Evolutionary conservation across 1,284 basidiomycete species (phyloP).

Genomic region (Sparassis latifolia): DNA sequence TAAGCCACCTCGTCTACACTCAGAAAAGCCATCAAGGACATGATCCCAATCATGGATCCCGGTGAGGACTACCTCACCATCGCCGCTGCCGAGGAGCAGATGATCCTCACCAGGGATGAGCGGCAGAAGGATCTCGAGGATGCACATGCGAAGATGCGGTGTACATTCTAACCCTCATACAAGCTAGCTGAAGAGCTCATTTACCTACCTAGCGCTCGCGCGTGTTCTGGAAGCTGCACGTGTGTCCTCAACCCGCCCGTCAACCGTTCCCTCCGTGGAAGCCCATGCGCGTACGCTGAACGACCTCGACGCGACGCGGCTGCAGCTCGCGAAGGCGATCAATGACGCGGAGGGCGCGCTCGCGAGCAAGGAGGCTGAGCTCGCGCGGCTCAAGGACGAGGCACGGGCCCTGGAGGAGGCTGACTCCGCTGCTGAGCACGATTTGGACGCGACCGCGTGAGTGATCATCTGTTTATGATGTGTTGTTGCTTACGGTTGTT

Average conservation of each 20-base stretch:
- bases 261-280: constrained; percentile 58
- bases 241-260: constrained; percentile 61
- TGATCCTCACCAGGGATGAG: constrained; percentile 45
- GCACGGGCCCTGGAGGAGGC: constrained; percentile 51
- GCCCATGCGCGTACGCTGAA: constrained; percentile 56
- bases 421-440: constrained; percentile 66
- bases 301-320: constrained; percentile 52
- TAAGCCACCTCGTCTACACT: neutral
- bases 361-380: constrained; percentile 61
- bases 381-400: constrained; percentile 59
- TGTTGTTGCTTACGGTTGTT: constrained; percentile 1
- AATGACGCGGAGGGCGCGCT: constrained; percentile 62
- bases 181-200: too few species aligned
- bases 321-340: constrained; percentile 69
- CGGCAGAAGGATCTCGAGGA: constrained; percentile 62
- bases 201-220: constrained; percentile 43
- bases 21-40: constrained; percentile 61
- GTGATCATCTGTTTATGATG: constrained; percentile 15
- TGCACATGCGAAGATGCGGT: constrained; percentile 52
- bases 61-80: constrained; percentile 72
- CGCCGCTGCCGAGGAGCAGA: constrained; percentile 61
- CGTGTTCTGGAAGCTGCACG: constrained; percentile 62
- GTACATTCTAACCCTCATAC: constrained; percentile 23
- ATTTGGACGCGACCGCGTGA: constrained; percentile 63
- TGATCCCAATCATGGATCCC: constrained; percentile 64